Evolutionary conservation across 2,329 filamentous ascomycete genomes (phyloP), one percentile per base, ranked within the genome.

Genomic region (Xylaria polymorpha): DNA sequence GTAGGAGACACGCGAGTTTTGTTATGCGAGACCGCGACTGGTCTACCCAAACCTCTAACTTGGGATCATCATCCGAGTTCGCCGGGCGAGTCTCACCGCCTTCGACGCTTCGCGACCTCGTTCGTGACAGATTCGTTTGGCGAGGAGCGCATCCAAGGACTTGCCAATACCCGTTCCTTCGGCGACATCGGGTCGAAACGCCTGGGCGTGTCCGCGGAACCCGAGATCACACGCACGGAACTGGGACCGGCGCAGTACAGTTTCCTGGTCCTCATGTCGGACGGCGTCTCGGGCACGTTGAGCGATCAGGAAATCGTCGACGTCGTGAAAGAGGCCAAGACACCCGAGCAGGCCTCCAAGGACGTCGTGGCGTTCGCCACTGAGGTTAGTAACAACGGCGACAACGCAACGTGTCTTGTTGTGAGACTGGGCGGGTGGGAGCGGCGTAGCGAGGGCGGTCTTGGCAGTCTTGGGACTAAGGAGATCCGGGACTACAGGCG

Each of bases 51-150:
- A 1, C 92, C 95, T 0, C 80, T 97, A 44, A 98, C 96, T 0
- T 93, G 91, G 22, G 94, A 97, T 79, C 96, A 99, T 80, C 96
- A 97, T 78, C 95, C 96, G 0, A 92, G 90, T n/a, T 89, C 92
- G 4, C 96, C 96, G 0, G 85, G 90, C 64, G 96, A 99, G 83
- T 91, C 92, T 10, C 90, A 89, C 50, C 89, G 96, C 8, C 86
- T 99, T 29, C 91, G 94, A 53, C 91, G 94, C 58, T 98, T 94
- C 78, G 92, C 94, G 1, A 91, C 85, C 32, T 86, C 91, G 2
- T 95, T 98, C 78, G 91, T 97, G 20, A 96, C 95, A 0, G 96
- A 99, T 81, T 97, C 93, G 41, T 99, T 99, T 79, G 96, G 96
- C 77, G 96, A 99, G 82, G 94, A 98, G 81, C 94, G 96, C 74